These are phyloP conservation scores for Lyophyllum atratum DNA, from an alignment of 768 basidiomycete species.

Conservation along the genomic window DNA sequence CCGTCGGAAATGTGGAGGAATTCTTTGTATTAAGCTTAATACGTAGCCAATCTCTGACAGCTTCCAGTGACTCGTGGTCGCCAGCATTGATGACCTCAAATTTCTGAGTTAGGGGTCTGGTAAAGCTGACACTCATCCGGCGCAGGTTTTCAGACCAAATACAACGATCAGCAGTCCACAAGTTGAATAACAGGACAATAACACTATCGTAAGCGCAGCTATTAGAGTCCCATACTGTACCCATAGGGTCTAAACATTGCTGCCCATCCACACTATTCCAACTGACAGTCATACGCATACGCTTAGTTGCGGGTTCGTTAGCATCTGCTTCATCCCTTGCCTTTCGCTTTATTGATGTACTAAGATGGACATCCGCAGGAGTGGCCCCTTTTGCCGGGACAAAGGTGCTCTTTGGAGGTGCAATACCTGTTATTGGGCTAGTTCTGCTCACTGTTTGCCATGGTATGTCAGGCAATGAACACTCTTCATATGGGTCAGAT, in stretches of 20 bases:
- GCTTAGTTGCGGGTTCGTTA: not conserved
- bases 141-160: not conserved
- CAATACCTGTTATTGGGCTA: not conserved
- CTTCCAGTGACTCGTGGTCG: not conserved
- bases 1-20: not conserved
- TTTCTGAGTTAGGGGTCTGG: not conserved
- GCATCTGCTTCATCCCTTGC: not conserved
- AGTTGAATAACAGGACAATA: not conserved
- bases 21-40: not conserved
- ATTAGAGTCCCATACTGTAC: not conserved
- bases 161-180: not conserved
- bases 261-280: not conserved
- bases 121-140: not conserved
- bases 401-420: not conserved
- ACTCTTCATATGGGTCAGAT: not conserved
- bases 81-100: not conserved
- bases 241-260: not conserved
- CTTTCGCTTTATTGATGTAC: not conserved
- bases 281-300: not conserved
- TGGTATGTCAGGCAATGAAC: not conserved
- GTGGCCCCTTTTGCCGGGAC: not conserved
- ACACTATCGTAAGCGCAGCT: not conserved
- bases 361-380: not conserved
- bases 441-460: not conserved
- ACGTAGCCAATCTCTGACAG: too few relatives aligned